phyloP scores from a whole-genome alignment of 169 alveolate genomes.

The Plasmodium sp. region DNA sequence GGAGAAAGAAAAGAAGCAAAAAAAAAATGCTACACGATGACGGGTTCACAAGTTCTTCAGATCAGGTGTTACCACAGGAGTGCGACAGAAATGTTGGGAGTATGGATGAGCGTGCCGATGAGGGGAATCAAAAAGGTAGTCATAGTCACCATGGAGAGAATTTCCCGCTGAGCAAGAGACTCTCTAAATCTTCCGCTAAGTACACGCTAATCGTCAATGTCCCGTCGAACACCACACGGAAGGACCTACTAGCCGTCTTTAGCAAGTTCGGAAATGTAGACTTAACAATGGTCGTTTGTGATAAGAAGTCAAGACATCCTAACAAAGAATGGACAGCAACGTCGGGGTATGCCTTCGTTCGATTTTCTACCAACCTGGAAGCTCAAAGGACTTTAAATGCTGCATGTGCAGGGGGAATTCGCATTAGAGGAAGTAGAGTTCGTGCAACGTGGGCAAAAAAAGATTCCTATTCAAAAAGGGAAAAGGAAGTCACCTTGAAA shows the following conservation, averaged over 20 bases:
- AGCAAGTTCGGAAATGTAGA: conserved; percentile 81
- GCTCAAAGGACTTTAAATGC: conserved; percentile 79
- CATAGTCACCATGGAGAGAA: not conserved
- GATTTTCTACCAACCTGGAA: conserved; percentile 74
- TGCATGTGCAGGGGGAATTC: conserved; percentile 67
- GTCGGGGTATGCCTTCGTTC: conserved; percentile 81
- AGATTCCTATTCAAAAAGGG: conserved; percentile 78
- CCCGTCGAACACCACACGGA: conserved; percentile 79
- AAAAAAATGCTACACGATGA: not conserved
- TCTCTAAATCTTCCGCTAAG: conserved; percentile 39
- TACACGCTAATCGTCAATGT: conserved; percentile 79
- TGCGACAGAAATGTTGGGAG: not conserved
- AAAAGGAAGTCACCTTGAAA: conserved; percentile 43
- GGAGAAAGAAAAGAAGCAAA: not conserved
- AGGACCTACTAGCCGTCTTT: conserved; percentile 73
- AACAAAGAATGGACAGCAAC: conserved; percentile 84
- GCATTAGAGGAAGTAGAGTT: conserved; percentile 79
- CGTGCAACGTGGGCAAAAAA: conserved; percentile 84
- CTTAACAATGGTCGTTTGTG: conserved; percentile 82
- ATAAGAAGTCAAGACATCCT: conserved; percentile 80
- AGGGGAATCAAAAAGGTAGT: not conserved
- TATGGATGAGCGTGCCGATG: not conserved
- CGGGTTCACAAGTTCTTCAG: not conserved
- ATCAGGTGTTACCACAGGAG: not conserved
- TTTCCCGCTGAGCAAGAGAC: not conserved